Percentiles rank a stretch among this genome's conserved stretches.
phyloP scores from a whole-genome alignment of 192 early-diverging fungal species.

The Coemansia sp. region DNA sequence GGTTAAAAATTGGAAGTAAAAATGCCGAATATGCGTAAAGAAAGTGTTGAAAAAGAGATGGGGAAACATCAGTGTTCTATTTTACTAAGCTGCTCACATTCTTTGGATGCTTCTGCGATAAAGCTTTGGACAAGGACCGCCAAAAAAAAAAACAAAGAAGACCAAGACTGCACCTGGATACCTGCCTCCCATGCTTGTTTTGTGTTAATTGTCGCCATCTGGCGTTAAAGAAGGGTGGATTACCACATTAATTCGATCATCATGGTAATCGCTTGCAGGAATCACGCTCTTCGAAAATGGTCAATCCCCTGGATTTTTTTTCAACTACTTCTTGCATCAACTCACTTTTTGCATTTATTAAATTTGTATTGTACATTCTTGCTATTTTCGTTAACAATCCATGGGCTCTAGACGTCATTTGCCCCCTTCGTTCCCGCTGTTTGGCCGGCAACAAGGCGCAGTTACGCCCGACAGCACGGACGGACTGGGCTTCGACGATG shows the following conservation, averaged over 20 bases:
- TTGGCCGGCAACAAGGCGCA: background rate
- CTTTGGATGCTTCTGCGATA: background rate
- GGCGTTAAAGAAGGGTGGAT: too few relatives aligned
- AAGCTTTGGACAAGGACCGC: background rate
- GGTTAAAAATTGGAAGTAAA: background rate
- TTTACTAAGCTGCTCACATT: background rate
- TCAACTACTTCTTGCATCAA: background rate
- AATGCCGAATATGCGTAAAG: background rate
- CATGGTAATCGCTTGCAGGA: too few relatives aligned
- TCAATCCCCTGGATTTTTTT: too few relatives aligned
- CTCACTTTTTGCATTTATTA: background rate
- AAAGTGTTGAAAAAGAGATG: too few relatives aligned
- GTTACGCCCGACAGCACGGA: background rate
- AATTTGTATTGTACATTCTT: background rate
- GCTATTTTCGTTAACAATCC: background rate
- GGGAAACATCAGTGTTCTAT: background rate
- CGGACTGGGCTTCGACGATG: background rate
- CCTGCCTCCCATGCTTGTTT: too few relatives aligned
- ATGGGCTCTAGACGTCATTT: constrained; percentile 2
- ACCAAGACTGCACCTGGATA: too few relatives aligned
- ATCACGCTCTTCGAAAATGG: too few relatives aligned
- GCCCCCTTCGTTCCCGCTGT: background rate
- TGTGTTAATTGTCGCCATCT: too few relatives aligned
- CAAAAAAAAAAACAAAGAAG: too few relatives aligned
- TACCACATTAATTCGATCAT: too few relatives aligned